A percentile compares a stretch with the other conserved stretches of the same genome.
Evolutionary conservation across 768 basidiomycete genomes (phyloP).

Genomic region (Scleroderma bovista): DNA sequence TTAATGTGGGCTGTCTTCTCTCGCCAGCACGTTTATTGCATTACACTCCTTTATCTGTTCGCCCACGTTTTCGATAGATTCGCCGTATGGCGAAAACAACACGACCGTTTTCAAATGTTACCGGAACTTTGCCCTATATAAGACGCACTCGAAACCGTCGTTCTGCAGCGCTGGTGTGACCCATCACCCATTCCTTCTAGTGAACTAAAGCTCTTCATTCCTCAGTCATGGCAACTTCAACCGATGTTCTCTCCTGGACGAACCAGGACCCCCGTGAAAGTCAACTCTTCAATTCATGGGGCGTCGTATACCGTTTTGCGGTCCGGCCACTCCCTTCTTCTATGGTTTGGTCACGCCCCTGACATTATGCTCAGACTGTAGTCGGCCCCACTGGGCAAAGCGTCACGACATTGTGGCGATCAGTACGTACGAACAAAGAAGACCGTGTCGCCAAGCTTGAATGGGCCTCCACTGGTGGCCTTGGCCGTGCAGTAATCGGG

Average conservation of each 20-base stretch:
- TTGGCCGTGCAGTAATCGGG: conserved; percentile 81
- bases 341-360: conserved; percentile 19
- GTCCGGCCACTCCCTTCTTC: conserved; percentile 34
- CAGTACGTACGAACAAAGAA: conserved; percentile 81
- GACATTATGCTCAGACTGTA: conserved; percentile 46
- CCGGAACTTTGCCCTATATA: conserved; percentile 51
- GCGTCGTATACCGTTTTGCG: conserved; percentile 76
- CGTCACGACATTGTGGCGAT: conserved; percentile 73
- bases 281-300: conserved; percentile 75
- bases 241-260: conserved; percentile 81
- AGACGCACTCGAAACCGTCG: conserved; percentile 18
- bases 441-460: conserved; percentile 86
- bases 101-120: conserved; percentile 41
- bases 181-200: conserved; percentile 28
- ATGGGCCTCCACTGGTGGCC: conserved; percentile 77
- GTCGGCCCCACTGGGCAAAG: conserved; percentile 58
- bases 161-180: conserved; percentile 20
- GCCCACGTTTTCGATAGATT: conserved; percentile 72
- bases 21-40: conserved; percentile 63
- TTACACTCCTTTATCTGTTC: conserved; percentile 68
- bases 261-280: conserved; percentile 84
- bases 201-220: conserved; percentile 32
- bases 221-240: conserved; percentile 41
- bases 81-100: conserved; percentile 48
- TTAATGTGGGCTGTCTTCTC: conserved; percentile 60